Evolutionary conservation across 2,329 filamentous ascomycete species (phyloP), one percentile per base, ranked within the genome.

Genomic region (Penicillium capsulatum): DNA sequence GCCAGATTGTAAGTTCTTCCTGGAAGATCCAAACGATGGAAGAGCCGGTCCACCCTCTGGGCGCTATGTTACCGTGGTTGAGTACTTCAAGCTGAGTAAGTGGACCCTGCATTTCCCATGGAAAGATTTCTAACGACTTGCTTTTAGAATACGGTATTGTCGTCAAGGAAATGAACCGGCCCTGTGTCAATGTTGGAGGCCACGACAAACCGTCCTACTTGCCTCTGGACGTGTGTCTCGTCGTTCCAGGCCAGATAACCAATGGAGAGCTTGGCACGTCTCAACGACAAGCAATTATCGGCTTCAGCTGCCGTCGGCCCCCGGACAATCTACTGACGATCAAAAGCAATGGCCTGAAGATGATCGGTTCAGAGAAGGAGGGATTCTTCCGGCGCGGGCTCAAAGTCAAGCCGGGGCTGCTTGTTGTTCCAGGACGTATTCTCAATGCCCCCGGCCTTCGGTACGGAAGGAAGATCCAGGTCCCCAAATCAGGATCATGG

Each of bases 231-330:
- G 63, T 80, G 3, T 79, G 83, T 42, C 61, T 65, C 2, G 72
- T 90, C 4, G 51, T 79, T 3, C 71, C 75, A 0, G 83, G 83
- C 0, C 84, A 90, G 51, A 58, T 73, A 0, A 71, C 79, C 33
- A 76, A 74, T 30, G 68, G 74, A 5, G 77, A 79, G 45, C 67
- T 86, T 16, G 69, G 57, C 1, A 66, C 70, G 0, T 58, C 69
- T 0, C 80, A 89, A 53, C 83, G 82, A 0, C 70, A 73, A 0
- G 53, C 66, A 0, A 88, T 91, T 83, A 80, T 89, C 36, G 65
- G 65, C 1, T 85, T 86, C 57, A 83, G 86, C 3, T 84, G 81
- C 42, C 75, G 83, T 2, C 65, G 67, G 0, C 84, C 86, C 0
- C 72, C 72, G 3, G 65, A 72, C 4, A 91, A 90, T 47, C 83